Conservation (phyloP, 2,329 filamentous ascomycete species). For the Diaporthe velutina region DNA sequence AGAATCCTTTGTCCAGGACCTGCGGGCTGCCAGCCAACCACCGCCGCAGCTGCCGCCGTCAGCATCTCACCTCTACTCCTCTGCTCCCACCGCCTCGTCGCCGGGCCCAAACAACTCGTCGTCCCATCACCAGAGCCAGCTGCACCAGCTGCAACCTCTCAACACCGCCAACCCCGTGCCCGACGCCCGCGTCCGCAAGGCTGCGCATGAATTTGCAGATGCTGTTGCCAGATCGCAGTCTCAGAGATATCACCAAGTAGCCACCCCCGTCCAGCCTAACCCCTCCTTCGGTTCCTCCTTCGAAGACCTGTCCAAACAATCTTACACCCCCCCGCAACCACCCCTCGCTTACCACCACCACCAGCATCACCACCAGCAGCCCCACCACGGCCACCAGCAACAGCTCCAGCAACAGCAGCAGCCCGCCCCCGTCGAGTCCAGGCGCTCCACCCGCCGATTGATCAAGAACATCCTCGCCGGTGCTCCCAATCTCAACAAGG, state of each 20-base stretch:
- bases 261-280: constrained; percentile 41
- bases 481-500: constrained; percentile 48
- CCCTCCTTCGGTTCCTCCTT: constrained; percentile 38
- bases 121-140: constrained; percentile 31
- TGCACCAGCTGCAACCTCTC: constrained; percentile 42
- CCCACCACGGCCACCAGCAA: constrained; percentile 46
- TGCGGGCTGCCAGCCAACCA: constrained; percentile 38
- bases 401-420: constrained; percentile 48
- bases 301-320: constrained; percentile 34
- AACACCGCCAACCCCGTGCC: constrained; percentile 45
- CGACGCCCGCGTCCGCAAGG: constrained; percentile 53
- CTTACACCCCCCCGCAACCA: constrained; percentile 23
- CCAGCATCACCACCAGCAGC: constrained; percentile 37
- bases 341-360: constrained; percentile 37
- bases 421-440: constrained; percentile 52
- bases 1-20: constrained; percentile 43
- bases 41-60: constrained; percentile 37
- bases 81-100: constrained; percentile 39
- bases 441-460: constrained; percentile 65
- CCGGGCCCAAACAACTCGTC: constrained; percentile 26
- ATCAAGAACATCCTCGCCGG: constrained; percentile 67
- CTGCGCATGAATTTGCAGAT: constrained; percentile 59
- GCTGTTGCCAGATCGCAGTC: constrained; percentile 65
- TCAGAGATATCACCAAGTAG: constrained; percentile 57
- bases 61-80: constrained; percentile 43